These are phyloP conservation scores for Voacanga thouarsii DNA, from an alignment of 257 asterid species.

Conservation along the genomic window DNA sequence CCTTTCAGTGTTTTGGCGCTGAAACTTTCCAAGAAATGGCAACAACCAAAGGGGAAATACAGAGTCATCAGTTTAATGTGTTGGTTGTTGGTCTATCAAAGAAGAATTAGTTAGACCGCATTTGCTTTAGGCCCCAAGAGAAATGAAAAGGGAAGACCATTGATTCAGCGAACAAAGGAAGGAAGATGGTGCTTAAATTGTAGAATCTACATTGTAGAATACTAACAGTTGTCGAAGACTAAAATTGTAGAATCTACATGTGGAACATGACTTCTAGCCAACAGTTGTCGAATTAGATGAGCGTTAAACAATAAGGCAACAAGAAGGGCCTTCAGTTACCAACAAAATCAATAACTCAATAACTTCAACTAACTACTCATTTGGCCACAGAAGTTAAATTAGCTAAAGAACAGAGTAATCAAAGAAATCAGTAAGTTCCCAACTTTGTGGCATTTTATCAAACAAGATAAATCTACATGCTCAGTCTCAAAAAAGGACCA, in stretches of 20 bases:
- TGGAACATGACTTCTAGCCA: neutral
- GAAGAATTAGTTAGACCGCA: neutral
- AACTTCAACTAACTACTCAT: neutral
- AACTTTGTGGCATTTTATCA: neutral
- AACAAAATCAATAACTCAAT: neutral
- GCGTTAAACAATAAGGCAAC: neutral
- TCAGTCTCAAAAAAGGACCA: neutral
- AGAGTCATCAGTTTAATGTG: neutral
- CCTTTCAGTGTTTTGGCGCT: neutral
- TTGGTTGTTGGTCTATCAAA: too few species aligned
- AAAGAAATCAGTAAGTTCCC: neutral
- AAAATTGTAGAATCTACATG: neutral
- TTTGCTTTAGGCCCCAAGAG: neutral
- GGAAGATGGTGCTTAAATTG: neutral
- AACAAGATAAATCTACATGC: neutral
- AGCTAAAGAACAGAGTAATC: neutral
- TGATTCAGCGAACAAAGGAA: neutral
- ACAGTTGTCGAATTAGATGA: neutral
- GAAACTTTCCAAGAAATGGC: neutral
- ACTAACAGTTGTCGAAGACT: neutral
- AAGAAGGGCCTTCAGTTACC: neutral
- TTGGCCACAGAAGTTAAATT: neutral
- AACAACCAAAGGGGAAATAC: neutral
- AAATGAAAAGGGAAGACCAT: neutral
- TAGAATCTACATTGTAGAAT: neutral